Conservation (phyloP, 192 early-diverging fungal genomes). For the Backusella luteola region DNA sequence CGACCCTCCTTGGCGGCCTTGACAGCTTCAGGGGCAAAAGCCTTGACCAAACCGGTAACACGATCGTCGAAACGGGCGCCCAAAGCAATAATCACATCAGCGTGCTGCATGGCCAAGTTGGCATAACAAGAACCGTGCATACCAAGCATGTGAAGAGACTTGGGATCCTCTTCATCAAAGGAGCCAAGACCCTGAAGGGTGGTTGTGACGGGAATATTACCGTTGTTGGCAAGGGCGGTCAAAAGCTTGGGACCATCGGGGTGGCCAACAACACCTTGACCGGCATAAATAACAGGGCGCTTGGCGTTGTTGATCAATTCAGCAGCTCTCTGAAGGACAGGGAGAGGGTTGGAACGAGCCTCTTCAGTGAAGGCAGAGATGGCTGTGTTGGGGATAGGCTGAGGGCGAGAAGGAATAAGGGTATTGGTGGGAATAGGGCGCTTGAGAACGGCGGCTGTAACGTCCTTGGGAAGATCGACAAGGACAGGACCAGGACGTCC, state of each 20-base stretch:
- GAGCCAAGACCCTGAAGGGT: conserved; percentile 91
- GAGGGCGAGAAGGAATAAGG: conserved; percentile 70
- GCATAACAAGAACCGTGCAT: conserved; percentile 99
- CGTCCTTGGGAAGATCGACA: conserved; percentile 97
- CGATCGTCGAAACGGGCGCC: conserved; percentile 99
- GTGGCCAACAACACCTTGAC: conserved; percentile 84
- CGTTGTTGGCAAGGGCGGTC: conserved; percentile 79
- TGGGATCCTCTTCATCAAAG: conserved; percentile 90
- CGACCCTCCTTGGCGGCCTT: conserved; percentile 82
- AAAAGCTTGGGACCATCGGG: conserved; percentile 81
- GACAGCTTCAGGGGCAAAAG: conserved; percentile 91
- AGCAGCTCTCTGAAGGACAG: conserved; percentile 70
- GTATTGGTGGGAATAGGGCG: conserved; percentile 79
- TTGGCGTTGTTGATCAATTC: conserved; percentile 85
- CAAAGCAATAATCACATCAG: conserved; percentile 92
- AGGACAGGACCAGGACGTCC: conserved; percentile 97
- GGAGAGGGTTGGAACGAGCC: conserved; percentile 44
- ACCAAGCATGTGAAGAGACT: conserved; percentile 95
- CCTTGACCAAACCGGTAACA: conserved; percentile 88
- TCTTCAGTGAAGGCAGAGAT: conserved; percentile 45
- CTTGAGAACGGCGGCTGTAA: conserved; percentile 87
- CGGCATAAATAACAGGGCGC: conserved; percentile 93
- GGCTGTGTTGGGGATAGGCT: conserved; percentile 51
- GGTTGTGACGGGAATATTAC: conserved; percentile 96
- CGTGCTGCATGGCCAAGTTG: conserved; percentile 96